Evolutionary conservation across 352 stramenopile genomes (phyloP), one percentile per base, ranked within the genome.

Genomic region (Pythium brachiatum): DNA sequence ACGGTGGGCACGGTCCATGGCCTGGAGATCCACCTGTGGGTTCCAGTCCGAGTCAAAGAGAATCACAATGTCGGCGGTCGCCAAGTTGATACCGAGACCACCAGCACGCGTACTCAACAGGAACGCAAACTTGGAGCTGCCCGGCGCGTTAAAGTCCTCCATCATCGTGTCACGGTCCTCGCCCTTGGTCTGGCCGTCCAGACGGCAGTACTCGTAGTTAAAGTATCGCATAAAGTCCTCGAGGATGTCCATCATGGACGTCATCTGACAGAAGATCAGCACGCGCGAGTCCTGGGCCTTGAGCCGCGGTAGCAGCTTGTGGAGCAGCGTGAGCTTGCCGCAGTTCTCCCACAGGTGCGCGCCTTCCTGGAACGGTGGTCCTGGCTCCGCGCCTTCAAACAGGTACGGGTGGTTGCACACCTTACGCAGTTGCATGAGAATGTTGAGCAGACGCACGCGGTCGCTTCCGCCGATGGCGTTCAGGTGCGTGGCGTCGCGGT

Each of bases 251-350:
- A 99, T 97, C 78, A 99, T 97, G 32, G 96, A 95, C 44, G 97
- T 99, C 97, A 99, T 99, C 75, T 99, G 98, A 63, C 95, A 99
- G 73, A 99, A 99, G 71, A 99, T 99, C 18, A 99, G 78, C 25
- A 99, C 94, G 20, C 94, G 87, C 44, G 86, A 96, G 29, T 91
- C 83, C 65, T 97, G 88, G 0, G 75, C 77, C 66, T 90, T 92
- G 7, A 98, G 76, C 54, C 88, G 86, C 1, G 81, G 76, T 52
- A 98, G 75, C n/a, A 98, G 75, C 46, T 90, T 94, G 76, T 99
- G 95, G 38, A 99, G 76, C 31, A 99, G 76, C 34, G 96, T 94
- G 81, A 99, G 91, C 76, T 99, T 99, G 20, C 95, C 97, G 64
- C 89, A 96, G 75, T 99, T 99, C 69, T 99, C 95, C 96, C 97